Percentiles rank a stretch among this genome's conserved stretches.
These are phyloP conservation scores for Aspergillus tamarii DNA, from an alignment of 2,329 filamentous ascomycete genomes.

Conservation along the genomic window DNA sequence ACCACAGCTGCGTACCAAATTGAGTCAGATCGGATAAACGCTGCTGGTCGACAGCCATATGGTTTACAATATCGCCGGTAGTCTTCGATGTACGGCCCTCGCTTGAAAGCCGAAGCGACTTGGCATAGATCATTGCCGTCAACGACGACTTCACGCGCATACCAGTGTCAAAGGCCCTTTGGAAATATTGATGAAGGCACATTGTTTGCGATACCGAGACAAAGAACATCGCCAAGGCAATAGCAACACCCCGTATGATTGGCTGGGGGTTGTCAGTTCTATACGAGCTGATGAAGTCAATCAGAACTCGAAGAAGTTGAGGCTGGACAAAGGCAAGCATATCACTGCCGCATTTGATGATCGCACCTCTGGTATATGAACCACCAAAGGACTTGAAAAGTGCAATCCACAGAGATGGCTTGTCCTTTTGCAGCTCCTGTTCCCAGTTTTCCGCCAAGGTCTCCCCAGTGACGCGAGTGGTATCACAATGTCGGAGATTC, in stretches of 20 bases:
- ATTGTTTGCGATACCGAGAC: slow-evolving; percentile 85
- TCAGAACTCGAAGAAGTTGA: slow-evolving; percentile 82
- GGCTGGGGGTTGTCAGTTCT: slow-evolving; percentile 67
- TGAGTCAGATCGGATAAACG: slow-evolving; percentile 92
- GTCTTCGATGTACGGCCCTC: slow-evolving; percentile 87
- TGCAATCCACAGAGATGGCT: slow-evolving; percentile 85
- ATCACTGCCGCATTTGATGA: slow-evolving; percentile 91
- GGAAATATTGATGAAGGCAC: slow-evolving; percentile 96
- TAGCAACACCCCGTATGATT: slow-evolving; percentile 79
- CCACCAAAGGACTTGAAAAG: slow-evolving; percentile 82
- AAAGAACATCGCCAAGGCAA: slow-evolving; percentile 89
- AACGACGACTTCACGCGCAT: slow-evolving; percentile 95
- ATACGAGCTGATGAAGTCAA: slow-evolving; percentile 83
- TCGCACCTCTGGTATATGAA: slow-evolving; percentile 76
- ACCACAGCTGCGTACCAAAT: slow-evolving; percentile 94
- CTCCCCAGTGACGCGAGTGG: slow-evolving; percentile 72
- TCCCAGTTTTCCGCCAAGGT: slow-evolving; percentile 77
- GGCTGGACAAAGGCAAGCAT: slow-evolving; percentile 85
- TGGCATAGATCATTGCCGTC: slow-evolving; percentile 88
- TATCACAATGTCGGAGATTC: slow-evolving; percentile 81
- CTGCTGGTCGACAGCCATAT: slow-evolving; percentile 98
- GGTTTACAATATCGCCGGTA: slow-evolving; percentile 97
- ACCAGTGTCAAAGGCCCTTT: slow-evolving; percentile 88
- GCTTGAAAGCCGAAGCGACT: slow-evolving; percentile 86
- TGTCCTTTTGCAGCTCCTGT: slow-evolving; percentile 70